Evolutionary conservation across 257 asterid species (phyloP), one percentile per base, ranked within the genome.

Genomic region (Penstemon davidsonii): DNA sequence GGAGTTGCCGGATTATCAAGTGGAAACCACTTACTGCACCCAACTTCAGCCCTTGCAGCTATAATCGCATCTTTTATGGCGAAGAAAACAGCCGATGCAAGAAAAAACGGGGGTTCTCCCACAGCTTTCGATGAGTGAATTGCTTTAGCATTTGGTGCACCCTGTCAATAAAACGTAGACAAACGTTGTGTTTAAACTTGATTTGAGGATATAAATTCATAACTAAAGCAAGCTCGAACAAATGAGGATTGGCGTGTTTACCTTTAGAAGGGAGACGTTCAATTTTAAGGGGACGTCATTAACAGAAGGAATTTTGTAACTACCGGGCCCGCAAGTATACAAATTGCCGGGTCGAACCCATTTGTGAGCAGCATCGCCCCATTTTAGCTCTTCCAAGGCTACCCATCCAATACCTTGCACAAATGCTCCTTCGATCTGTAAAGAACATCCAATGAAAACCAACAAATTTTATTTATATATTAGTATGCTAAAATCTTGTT

Each of bases 91-190:
- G 89, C 46, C 2, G 98, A 83, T 0, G 93, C 96, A 1, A 90
- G 95, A 65, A 92, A 92, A 84, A 92, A 92, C 1, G 98, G 98
- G 3, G 98, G 98, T 79, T 92, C 97, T 39, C 98, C 98, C 25
- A 92, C 98, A 18, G 98, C 98, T 80, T 92, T 92, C 3, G 97
- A 90, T 38, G 98, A 92, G 82, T 92, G 98, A 74, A 92, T 86
- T 58, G 95, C 98, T 70, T 78, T 85, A 10, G 58, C 75, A 70
- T 92, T 88, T 4, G 98, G 98, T 33, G 92, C 91, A 76, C 67
- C 96, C 98, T 92, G 75, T 72, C 36, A 65, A 66, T 36, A 83
- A 42, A 36, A 58, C 42, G 44, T 11, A n/a, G 40, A 59, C 5
- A 58, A 18, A 51, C 8, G 1, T 25, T 45, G 45, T 19, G 25